Evolutionary conservation across 2,329 filamentous ascomycete genomes (phyloP).

Genomic region (Aspergillus glaucus): DNA sequence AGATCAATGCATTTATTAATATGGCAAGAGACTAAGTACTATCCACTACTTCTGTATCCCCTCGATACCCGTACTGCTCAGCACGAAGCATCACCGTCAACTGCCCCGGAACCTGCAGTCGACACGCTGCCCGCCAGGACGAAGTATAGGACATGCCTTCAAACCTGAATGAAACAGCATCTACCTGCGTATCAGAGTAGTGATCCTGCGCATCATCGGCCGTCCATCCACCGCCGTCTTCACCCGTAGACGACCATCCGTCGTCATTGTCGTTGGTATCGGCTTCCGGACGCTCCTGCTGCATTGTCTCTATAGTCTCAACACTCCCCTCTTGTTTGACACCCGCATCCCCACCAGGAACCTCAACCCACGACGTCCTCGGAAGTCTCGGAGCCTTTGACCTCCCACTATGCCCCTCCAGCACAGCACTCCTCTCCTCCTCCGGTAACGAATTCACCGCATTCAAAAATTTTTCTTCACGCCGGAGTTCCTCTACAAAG

Average conservation of each 20-base stretch:
- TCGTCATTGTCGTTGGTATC: neutral
- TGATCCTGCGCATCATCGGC: neutral
- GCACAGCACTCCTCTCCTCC: neutral
- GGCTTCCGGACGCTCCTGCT: neutral
- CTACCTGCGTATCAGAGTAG: neutral
- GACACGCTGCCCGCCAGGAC: neutral
- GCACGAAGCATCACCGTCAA: neutral
- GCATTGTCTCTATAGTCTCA: neutral
- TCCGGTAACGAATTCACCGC: neutral
- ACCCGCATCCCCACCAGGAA: neutral
- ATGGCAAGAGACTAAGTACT: neutral
- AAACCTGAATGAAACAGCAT: neutral
- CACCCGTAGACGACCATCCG: neutral
- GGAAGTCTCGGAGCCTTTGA: neutral
- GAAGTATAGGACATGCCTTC: neutral
- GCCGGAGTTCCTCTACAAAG: conserved; percentile 27
- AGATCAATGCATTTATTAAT: neutral
- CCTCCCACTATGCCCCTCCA: neutral
- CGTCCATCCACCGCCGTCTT: neutral
- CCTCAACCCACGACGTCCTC: neutral
- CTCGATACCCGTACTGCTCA: neutral
- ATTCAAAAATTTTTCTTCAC: conserved; percentile 13
- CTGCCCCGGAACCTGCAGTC: neutral
- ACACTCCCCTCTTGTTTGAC: neutral
- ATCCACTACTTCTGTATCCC: neutral